Evolutionary conservation across 495 filamentous ascomycete genomes (phyloP).

Genomic region (Aspergillus saccharolyticus): DNA sequence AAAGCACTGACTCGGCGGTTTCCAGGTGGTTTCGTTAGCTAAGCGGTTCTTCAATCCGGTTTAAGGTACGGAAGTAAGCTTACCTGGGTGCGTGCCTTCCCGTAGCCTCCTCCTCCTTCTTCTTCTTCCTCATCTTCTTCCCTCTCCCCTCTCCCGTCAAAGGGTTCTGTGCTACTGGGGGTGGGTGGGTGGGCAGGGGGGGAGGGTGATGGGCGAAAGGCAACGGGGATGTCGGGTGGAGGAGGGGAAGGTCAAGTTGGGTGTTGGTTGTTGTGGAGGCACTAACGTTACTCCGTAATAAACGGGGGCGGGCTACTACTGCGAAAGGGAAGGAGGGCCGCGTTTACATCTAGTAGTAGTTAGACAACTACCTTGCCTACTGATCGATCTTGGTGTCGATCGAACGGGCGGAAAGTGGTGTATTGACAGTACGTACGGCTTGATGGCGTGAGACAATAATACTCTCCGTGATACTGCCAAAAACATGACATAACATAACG

Average conservation of each 20-base stretch:
- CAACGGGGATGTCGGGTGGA: not conserved
- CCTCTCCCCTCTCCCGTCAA: not conserved
- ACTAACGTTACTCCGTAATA: too few species aligned
- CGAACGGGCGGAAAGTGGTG: conserved; percentile 12
- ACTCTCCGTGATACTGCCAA: too few species aligned
- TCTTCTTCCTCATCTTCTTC: too few species aligned
- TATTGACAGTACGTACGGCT: conserved; percentile 3
- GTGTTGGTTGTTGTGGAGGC: not conserved
- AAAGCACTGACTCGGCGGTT: not conserved
- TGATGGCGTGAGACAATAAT: too few species aligned
- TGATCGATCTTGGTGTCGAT: conserved; percentile 13
- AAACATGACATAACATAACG: not conserved
- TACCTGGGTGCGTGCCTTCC: conserved; percentile 4
- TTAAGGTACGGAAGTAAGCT: conserved; percentile 5
- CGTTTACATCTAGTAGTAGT: not conserved
- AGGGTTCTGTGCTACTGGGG: not conserved
- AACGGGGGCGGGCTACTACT: not conserved
- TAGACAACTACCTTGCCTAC: not conserved
- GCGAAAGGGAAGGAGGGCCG: not conserved
- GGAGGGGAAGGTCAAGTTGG: not conserved
- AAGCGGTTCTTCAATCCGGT: conserved; percentile 1
- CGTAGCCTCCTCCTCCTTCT: not conserved
- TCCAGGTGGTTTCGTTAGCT: not conserved
- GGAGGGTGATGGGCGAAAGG: not conserved
- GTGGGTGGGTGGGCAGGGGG: not conserved